Evolutionary conservation across 1,284 basidiomycete genomes (phyloP), one percentile per base, ranked within the genome.

Genomic region (Cutaneotrichosporon mucoides): DNA sequence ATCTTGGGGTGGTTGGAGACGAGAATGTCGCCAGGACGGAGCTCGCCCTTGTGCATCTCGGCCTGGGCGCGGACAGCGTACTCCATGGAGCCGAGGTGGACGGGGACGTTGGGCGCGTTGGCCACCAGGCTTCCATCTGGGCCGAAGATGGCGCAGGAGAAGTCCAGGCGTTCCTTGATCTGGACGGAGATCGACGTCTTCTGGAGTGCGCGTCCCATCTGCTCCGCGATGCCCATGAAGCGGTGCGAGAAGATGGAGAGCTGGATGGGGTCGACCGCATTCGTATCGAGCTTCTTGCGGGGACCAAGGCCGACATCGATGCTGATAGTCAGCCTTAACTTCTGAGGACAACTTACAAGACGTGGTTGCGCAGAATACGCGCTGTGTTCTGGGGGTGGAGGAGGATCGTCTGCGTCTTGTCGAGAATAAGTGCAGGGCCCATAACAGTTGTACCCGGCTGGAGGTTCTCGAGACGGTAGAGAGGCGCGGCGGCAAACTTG

Each of bases 401-500:
- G 48, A 76, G 66, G 15, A 75, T 69, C 0, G 73, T 75, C 59
- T 75, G 73, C 8, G 73, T 75, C 33, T 60, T 65, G 52, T 75
- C 73, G 34, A 73, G 67, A 47, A 75, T 59, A 42, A 73, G 48
- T 2, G 72, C 72, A 2, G 73, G 73, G 34, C 73, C 75, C 10
- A 62, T 72, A 36, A 96, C 81, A 36, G 81, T 77, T 6, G 43
- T 44, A 5, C 43, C 43, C 8, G 43, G 43, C 13, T 13, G 13
- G 54, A 97, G 73, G 8, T 81, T 79, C 46, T 84, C 84, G 60
- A 96, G 78, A 65, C 87, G 72, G 73, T 44, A 44, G 84, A 97
- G 87, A 0, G 91, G 90, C 0, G 90, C 91, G 55, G 89, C 82
- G 46, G 84, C 76, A 15, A 70, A 36, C 35, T 41, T 53, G 43